Evolutionary conservation across 768 basidiomycete genomes (phyloP).

Genomic region (Psilocybe subaeruginosa): DNA sequence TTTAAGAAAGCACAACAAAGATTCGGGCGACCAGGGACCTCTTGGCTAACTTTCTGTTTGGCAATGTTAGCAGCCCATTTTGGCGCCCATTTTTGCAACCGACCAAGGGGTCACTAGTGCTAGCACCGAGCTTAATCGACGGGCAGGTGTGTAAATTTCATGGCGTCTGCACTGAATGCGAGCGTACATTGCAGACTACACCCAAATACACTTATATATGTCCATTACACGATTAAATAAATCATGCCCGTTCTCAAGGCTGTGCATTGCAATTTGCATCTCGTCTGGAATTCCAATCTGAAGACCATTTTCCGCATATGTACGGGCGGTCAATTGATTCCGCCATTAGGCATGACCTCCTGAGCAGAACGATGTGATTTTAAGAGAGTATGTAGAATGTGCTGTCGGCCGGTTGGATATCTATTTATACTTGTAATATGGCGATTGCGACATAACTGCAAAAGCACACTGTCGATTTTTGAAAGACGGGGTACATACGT

Average conservation of each 20-base stretch:
- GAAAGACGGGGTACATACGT: too few species aligned
- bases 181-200: not conserved
- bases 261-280: not conserved
- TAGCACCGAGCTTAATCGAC: not conserved
- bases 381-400: not conserved
- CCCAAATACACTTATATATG: conserved; percentile 3
- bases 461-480: too few species aligned
- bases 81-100: conserved; percentile 12
- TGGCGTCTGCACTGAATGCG: conserved; percentile 1
- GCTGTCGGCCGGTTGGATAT: not conserved
- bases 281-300: not conserved
- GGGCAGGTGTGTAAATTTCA: not conserved
- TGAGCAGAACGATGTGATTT: not conserved
- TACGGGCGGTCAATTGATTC: conserved; percentile 4
- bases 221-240: not conserved
- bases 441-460: too few species aligned
- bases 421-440: not conserved
- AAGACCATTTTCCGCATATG: not conserved
- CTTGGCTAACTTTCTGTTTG: conserved; percentile 8
- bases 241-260: conserved; percentile 7
- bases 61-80: conserved; percentile 15
- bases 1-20: not conserved
- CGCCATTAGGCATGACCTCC: not conserved
- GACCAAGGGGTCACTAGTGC: not conserved
- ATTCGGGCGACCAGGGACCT: too few species aligned